Base-by-base conservation (phyloP, 2,329 filamentous ascomycete genomes). In the Colletotrichum echinochloae region DNA sequence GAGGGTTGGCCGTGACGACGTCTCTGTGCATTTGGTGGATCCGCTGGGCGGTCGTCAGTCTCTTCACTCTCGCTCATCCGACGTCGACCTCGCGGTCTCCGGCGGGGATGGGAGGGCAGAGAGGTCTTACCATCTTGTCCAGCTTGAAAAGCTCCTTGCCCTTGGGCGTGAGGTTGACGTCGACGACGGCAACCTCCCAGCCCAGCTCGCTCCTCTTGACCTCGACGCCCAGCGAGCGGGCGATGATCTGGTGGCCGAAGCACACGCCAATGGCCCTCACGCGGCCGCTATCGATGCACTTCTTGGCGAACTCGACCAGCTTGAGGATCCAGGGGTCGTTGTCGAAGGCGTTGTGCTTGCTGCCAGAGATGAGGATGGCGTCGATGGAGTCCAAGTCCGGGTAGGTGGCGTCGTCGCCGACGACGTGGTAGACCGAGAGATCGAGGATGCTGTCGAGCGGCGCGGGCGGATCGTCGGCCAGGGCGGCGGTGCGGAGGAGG, bases 1-100 rank as follows among this genome's bases (percentile, higher is more conserved):
- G 76, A 0, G 94, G 93, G 65, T 89, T 89, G 28, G 85, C 81
- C 74, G 86, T 87, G 6, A 95, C 91, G 46, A 92, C 88, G 78
- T 98, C 94, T 73, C 90, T 89, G 80, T 97, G 94, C 92, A 97
- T 95, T 80, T 97, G 93, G 78, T 95, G 91, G 72, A 97, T 88
- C 30, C 85, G 85, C 90, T 92, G 75, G 28, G 16, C 0, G 11
- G n/a, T n/a, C 11, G 60, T 69, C 11, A 65, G 61, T 12, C 30
- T 51, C 33, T 11, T 41, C 39, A 18, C 16, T 41, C 39, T 20
- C 39, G 18, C 41, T 9, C 20, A 20, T 41, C 39, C 3, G 39
- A 41, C 16, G 7, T 20, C 18, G 2, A 20, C 2, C 5, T 12
- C 41, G 37, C n/a, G 11, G 14, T 11, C 12, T 49, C n/a, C 33